These are phyloP conservation scores for Fusarium longipes DNA, from an alignment of 2,329 filamentous ascomycete species.

Conservation along the genomic window DNA sequence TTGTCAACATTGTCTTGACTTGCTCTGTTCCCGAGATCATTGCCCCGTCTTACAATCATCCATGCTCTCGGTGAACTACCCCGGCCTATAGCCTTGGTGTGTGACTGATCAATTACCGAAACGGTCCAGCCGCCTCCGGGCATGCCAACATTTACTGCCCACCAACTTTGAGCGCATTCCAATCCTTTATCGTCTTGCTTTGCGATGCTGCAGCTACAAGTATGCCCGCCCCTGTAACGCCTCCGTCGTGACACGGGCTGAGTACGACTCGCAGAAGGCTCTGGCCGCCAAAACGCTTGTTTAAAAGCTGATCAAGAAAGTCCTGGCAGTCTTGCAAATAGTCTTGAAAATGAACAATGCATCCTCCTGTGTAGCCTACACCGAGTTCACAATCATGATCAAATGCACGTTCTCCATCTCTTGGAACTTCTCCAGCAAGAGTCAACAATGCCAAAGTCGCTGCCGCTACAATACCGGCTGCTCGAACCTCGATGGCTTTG, in stretches of 20 bases:
- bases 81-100: constrained; percentile 22
- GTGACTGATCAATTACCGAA: constrained; percentile 36
- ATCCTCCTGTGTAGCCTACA: constrained; percentile 83
- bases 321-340: constrained; percentile 76
- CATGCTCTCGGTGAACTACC: constrained; percentile 19
- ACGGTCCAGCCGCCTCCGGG: constrained; percentile 36
- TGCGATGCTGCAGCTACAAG: constrained; percentile 60
- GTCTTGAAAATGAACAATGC: constrained; percentile 82
- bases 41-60: constrained; percentile 26
- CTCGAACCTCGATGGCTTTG: constrained; percentile 76
- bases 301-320: constrained; percentile 70
- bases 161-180: constrained; percentile 6
- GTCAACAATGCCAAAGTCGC: constrained; percentile 76
- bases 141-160: constrained; percentile 31
- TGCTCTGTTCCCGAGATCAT: constrained; percentile 15
- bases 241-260: constrained; percentile 69
- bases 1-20: constrained; percentile 9
- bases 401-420: constrained; percentile 39
- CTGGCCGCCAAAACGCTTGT: constrained; percentile 42
- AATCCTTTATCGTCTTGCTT: constrained; percentile 53
- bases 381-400: constrained; percentile 66
- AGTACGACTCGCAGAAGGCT: constrained; percentile 60
- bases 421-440: constrained; percentile 73
- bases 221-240: constrained; percentile 71
- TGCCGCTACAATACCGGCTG: constrained; percentile 79